These are phyloP conservation scores for Linderniella brevidens DNA, from an alignment of 257 asterid genomes.

Conservation along the genomic window DNA sequence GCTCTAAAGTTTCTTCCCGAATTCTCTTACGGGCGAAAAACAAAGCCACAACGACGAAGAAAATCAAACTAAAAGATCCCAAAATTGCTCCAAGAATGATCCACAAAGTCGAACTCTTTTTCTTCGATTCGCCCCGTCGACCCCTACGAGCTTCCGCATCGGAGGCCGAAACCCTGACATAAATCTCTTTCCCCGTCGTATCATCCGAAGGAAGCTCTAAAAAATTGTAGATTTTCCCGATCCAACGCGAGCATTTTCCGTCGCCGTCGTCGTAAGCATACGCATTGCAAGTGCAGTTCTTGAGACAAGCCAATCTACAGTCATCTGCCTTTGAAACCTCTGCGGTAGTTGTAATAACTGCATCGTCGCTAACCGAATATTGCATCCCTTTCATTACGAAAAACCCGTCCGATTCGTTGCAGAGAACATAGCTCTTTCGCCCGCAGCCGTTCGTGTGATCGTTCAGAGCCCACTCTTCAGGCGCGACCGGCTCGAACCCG, in stretches of 20 bases:
- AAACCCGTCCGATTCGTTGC: slow-evolving; percentile 1
- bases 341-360: neutral
- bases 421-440: slow-evolving; percentile 8
- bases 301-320: slow-evolving; percentile 27
- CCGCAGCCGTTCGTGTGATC: slow-evolving; percentile 34
- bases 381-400: slow-evolving; percentile 6
- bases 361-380: slow-evolving; percentile 11
- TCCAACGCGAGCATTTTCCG: slow-evolving; percentile 13
- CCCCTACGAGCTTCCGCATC: slow-evolving; percentile 18
- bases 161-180: slow-evolving; percentile 14
- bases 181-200: slow-evolving; percentile 7
- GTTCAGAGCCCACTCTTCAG: slow-evolving; percentile 16
- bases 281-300: slow-evolving; percentile 33
- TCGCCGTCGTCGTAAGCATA: slow-evolving; percentile 16
- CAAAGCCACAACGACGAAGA: slow-evolving; percentile 9
- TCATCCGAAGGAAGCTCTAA: slow-evolving; percentile 9
- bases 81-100: slow-evolving; percentile 15
- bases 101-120: slow-evolving; percentile 8
- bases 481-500: slow-evolving; percentile 14
- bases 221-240: slow-evolving; percentile 7
- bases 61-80: slow-evolving; percentile 16
- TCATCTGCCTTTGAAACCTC: neutral
- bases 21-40: slow-evolving; percentile 6
- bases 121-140: no score
- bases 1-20: slow-evolving; percentile 7